These are phyloP conservation scores for Solidago caesia DNA, from an alignment of 129 eudicot genomes.

Conservation along the genomic window DNA sequence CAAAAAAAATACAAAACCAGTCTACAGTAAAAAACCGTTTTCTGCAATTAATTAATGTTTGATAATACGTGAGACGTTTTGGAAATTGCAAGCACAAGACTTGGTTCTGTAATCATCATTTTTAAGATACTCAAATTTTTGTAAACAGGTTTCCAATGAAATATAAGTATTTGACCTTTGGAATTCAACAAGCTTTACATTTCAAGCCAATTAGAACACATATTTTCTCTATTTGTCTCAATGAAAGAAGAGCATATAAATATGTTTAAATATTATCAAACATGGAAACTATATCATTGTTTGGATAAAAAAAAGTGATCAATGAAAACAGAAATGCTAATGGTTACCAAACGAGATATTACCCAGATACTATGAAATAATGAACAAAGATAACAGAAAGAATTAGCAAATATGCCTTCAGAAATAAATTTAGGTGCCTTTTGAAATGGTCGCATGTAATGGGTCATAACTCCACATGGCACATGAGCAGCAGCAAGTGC, in stretches of 20 bases:
- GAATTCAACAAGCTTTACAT: too few relatives aligned
- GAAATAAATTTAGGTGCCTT: slow-evolving; percentile 78
- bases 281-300: too few relatives aligned
- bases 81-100: background rate
- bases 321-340: too few relatives aligned
- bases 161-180: too few relatives aligned
- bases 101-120: background rate
- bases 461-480: slow-evolving; percentile 72
- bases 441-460: slow-evolving; percentile 84
- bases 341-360: background rate
- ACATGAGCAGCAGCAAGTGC: slow-evolving; percentile 91
- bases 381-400: background rate
- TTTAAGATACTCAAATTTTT: background rate
- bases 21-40: background rate
- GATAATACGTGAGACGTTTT: background rate
- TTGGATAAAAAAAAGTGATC: too few relatives aligned
- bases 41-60: background rate
- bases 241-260: background rate
- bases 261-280: too few relatives aligned
- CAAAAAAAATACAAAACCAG: background rate
- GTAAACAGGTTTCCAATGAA: background rate
- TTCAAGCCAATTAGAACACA: background rate
- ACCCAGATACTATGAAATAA: slow-evolving; percentile 1
- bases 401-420: slow-evolving; percentile 46
- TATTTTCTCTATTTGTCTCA: background rate